These are phyloP conservation scores for Claviceps humidiphila DNA, from an alignment of 2,329 filamentous ascomycete genomes.

Conservation along the genomic window DNA sequence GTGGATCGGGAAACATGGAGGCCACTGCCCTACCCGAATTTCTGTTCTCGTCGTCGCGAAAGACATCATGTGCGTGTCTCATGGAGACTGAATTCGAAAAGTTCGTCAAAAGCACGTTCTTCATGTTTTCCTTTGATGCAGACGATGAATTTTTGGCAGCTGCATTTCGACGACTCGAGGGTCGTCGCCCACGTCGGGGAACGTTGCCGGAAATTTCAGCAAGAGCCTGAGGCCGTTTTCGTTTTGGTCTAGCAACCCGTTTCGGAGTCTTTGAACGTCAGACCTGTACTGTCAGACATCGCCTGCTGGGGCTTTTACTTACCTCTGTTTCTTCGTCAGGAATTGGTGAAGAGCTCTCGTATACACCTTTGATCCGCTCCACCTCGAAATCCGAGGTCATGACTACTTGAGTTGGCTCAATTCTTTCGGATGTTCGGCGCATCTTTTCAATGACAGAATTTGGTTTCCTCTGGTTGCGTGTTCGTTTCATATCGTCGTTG, in stretches of 20 bases:
- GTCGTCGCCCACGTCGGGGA: conserved; percentile 15
- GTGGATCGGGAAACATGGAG: background rate
- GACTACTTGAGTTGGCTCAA: conserved; percentile 52
- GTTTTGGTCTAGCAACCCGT: conserved; percentile 17
- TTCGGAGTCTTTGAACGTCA: conserved; percentile 15
- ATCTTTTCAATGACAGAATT: conserved; percentile 56
- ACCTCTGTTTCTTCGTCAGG: conserved; percentile 30
- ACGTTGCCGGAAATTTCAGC: conserved; percentile 23
- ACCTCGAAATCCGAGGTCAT: conserved; percentile 40
- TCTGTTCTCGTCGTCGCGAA: conserved; percentile 16
- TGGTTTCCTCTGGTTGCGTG: conserved; percentile 67
- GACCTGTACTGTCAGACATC: background rate
- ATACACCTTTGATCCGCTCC: conserved; percentile 42
- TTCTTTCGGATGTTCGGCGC: conserved; percentile 47
- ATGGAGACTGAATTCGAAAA: conserved; percentile 6
- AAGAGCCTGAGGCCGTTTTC: conserved; percentile 19
- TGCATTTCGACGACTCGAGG: conserved; percentile 13
- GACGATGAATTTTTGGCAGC: conserved; percentile 7
- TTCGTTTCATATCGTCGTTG: conserved; percentile 57
- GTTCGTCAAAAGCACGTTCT: background rate
- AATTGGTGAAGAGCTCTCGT: conserved; percentile 41
- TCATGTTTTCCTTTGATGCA: conserved; percentile 5
- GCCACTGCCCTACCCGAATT: conserved; percentile 12
- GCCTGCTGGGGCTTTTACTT: conserved; percentile 11
- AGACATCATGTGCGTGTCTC: conserved; percentile 16